phyloP scores from a whole-genome alignment of 202 grass and related monocot species.

The Brachypodium distachyon region DNA sequence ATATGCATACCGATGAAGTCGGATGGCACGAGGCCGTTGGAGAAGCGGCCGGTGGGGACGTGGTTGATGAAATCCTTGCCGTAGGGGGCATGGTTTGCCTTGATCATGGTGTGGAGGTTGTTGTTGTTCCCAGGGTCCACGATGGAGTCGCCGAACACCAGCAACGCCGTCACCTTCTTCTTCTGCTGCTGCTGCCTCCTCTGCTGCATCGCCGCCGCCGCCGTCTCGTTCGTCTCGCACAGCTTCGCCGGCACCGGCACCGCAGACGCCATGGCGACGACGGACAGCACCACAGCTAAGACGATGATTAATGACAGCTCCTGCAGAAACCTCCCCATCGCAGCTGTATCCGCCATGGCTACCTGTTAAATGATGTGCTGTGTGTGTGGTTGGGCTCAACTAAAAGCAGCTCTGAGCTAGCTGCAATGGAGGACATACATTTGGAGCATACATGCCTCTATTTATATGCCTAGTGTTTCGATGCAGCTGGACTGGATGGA shows the following conservation, averaged over 20 bases:
- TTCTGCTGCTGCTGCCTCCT: background rate
- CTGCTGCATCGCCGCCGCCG: background rate
- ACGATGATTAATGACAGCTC: background rate
- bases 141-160: conserved; percentile 78
- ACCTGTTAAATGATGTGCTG: background rate
- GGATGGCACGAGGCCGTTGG: conserved; percentile 53
- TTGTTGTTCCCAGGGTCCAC: conserved; percentile 79
- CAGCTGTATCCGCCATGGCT: background rate
- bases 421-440: background rate
- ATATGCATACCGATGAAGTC: conserved; percentile 70
- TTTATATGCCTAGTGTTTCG: background rate
- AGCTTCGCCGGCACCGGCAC: background rate
- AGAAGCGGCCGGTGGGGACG: conserved; percentile 53
- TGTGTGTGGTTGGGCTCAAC: background rate
- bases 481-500: background rate
- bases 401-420: background rate
- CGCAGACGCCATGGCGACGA: background rate
- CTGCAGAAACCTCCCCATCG: background rate
- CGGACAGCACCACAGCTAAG: background rate
- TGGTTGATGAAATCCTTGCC: conserved; percentile 49
- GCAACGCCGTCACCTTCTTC: conserved; percentile 33
- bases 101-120: conserved; percentile 30
- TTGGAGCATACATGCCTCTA: background rate
- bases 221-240: background rate
- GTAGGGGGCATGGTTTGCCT: conserved; percentile 56